These are phyloP conservation scores for Afroboletus lepidellus DNA, from an alignment of 1,284 basidiomycete species.

Conservation along the genomic window DNA sequence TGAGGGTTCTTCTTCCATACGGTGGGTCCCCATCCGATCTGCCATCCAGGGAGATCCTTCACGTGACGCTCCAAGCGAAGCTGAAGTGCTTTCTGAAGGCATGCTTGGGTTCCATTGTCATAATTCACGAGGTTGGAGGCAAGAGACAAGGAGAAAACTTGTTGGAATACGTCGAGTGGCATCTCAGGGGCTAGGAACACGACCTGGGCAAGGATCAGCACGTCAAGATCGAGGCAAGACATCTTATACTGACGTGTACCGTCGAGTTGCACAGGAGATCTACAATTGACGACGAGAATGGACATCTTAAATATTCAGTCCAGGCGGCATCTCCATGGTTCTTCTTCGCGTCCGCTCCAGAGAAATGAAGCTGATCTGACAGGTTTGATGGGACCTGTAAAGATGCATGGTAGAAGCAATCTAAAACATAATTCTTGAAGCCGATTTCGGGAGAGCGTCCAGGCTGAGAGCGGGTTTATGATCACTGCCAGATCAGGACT, in stretches of 20 bases:
- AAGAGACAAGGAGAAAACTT: slow-evolving; percentile 15
- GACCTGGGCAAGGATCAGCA: not conserved
- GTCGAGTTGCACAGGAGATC: not conserved
- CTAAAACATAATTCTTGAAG: no score
- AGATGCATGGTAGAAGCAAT: no score
- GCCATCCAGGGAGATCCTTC: slow-evolving; percentile 4
- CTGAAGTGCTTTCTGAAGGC: slow-evolving; percentile 6
- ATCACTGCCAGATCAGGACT: no score
- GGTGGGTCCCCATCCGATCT: slow-evolving; percentile 18
- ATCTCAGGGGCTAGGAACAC: slow-evolving; percentile 6
- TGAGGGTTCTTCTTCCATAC: slow-evolving; percentile 18
- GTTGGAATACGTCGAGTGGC: slow-evolving; percentile 23
- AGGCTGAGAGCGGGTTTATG: no score
- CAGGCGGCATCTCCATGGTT: no score
- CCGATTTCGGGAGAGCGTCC: no score
- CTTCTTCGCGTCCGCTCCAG: no score
- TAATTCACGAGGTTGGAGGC: not conserved
- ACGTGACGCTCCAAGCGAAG: no score
- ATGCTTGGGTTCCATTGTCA: not conserved
- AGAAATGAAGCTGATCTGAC: no score
- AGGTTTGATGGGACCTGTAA: no score
- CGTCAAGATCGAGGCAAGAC: no score
- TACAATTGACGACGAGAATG: not conserved
- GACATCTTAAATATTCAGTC: not conserved
- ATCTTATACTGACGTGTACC: no score